Evolutionary conservation across 2,329 filamentous ascomycete genomes (phyloP), one percentile per base, ranked within the genome.

Genomic region (Bipolaris victoriae): DNA sequence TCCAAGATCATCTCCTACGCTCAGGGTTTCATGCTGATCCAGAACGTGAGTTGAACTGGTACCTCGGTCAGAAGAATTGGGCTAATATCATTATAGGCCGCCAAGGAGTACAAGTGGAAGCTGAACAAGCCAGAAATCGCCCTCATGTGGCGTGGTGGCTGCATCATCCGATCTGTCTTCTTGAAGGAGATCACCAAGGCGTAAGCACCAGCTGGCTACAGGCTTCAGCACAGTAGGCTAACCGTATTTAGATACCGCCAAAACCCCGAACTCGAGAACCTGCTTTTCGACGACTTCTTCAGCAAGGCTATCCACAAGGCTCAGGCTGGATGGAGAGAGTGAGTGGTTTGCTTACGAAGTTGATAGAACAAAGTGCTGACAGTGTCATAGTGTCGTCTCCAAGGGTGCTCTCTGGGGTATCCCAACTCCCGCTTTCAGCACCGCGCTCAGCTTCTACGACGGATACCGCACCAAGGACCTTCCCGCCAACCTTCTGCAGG

Each of bases 1-100:
- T 98, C 94, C 76, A 99, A 99, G 90, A 99, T 99, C 78, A 97
- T 99, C 82, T 99, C 95, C 18, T 99, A 99, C 79, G 92, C 95
- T 67, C 95, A 99, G 84, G 95, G 95, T 78, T 99, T 99, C 88
- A 98, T 98, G 94, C 87, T 99, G 76, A 98, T 99, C 87, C 94
- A 98, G 84, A 90, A 96, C 83, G 92, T 93, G 81, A 81, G 88
- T 79, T 22, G 20, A 5, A 18, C 29, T 39, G 33, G 7, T 3
- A 10, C 16, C 7, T 18, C 11, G 1, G 7, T 11, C 29, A 31
- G 10, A 20, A 40, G 20, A 24, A 20, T 51, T 11, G 11, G 41
- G 45, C 60, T 59, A 57, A 69, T 44, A 36, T 36, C 16, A 26
- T 7, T 50, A 57, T 69, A 95, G 91, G 94, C 95, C 71, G 95